Evolutionary conservation across 2,329 filamentous ascomycete species (phyloP), one percentile per base, ranked within the genome.

Genomic region (Fusarium cyanostomum): DNA sequence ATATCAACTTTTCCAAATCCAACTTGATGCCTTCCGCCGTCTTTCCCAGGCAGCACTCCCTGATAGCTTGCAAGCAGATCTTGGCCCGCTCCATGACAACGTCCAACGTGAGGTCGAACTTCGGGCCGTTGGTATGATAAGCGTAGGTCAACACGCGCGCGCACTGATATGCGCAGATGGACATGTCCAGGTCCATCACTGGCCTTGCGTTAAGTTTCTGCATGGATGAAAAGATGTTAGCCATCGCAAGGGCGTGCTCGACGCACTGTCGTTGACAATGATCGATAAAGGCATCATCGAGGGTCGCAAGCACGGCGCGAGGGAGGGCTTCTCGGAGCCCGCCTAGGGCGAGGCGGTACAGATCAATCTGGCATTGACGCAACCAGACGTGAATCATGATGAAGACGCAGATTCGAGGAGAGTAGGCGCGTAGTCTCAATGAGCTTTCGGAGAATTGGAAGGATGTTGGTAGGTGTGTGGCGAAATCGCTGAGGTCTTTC

Each of bases 311-410:
- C 11, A 76, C 75, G 0, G 76, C 70, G 7, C 76, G 76, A 3
- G 83, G 78, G 1, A 86, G 73, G 0, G 83, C 81, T 33, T 86
- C 84, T 16, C 81, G 80, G 30, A 86, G 76, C 1, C 83, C 83
- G 0, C 77, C 76, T 8, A 86, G 75, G 3, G 80, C 82, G 7
- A 86, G 75, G 2, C 84, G 81, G 61, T 85, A 86, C 3, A 86
- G 74, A 66, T 86, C 84, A 62, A 83, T 83, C 64, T 86, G 80
- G 55, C 84, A 86, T 59, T 86, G 84, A 26, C 82, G 78, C 83
- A 83, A 86, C 82, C 81, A 84, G 8, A 86, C 77, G 61, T 86
- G 84, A 9, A 86, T 86, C 83, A 86, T 86, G 66, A 86, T 76
- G 56, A 84, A 86, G 37, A 84, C 82, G 58, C 83, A 85, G 6